Conservation (phyloP, 2,329 filamentous ascomycete genomes). For the Pseudogymnoascus sp. region DNA sequence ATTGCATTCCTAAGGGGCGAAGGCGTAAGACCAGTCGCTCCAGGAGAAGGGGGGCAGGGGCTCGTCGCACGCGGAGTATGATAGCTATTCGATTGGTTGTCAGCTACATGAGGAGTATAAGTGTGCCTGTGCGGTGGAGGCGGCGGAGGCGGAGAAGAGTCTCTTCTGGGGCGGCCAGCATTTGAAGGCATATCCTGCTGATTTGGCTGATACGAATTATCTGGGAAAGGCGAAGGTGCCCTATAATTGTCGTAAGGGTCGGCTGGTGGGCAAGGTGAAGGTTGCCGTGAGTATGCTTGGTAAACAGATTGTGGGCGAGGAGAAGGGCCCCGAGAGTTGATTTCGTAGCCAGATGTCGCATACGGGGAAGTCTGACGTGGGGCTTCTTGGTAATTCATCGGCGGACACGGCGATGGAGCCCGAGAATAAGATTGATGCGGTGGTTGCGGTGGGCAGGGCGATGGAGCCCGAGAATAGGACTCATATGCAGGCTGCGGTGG, state of each 20-base stretch:
- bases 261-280: slow-evolving; percentile 30
- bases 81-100: slow-evolving; percentile 33
- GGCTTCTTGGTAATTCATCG: slow-evolving; percentile 20
- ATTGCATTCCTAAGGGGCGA: slow-evolving; percentile 90
- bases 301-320: slow-evolving; percentile 25
- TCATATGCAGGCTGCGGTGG: slow-evolving; percentile 13
- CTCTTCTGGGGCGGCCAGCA: slow-evolving; percentile 36
- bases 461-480: slow-evolving; percentile 31
- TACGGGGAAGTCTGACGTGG: background rate
- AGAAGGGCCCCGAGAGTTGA: slow-evolving; percentile 30
- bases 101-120: slow-evolving; percentile 24
- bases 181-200: slow-evolving; percentile 22
- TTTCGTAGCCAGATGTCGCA: slow-evolving; percentile 24
- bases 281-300: slow-evolving; percentile 27
- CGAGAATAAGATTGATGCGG: slow-evolving; percentile 27
- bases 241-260: slow-evolving; percentile 28
- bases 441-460: slow-evolving; percentile 32
- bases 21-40: slow-evolving; percentile 63
- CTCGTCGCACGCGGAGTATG: slow-evolving; percentile 52
- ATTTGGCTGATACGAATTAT: slow-evolving; percentile 20
- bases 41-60: slow-evolving; percentile 60
- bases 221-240: slow-evolving; percentile 27
- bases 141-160: slow-evolving; percentile 67
- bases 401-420: slow-evolving; percentile 25
- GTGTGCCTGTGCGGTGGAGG: slow-evolving; percentile 75